phyloP scores from a whole-genome alignment of 2,329 filamentous ascomycete species.

The Fonsecaea monophora region DNA sequence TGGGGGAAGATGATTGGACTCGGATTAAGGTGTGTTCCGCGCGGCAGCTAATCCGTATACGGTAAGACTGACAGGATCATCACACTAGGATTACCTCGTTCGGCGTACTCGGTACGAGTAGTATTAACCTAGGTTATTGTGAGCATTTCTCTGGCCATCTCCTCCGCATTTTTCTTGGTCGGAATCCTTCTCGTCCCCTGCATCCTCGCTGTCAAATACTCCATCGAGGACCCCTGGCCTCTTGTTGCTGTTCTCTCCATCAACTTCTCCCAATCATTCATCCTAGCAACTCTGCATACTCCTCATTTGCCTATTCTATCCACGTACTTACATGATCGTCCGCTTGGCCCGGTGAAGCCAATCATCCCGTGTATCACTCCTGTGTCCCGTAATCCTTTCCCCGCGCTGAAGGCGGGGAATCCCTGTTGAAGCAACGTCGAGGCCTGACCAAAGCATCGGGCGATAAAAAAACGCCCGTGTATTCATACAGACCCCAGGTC shows the following conservation, averaged over 20 bases:
- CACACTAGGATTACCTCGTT: neutral
- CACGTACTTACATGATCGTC: conserved; percentile 7
- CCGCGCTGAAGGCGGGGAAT: conserved; percentile 31
- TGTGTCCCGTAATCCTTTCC: conserved; percentile 17
- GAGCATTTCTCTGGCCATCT: neutral
- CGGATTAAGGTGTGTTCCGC: conserved; percentile 27
- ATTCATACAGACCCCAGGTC: conserved; percentile 12
- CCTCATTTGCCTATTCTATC: conserved; percentile 21
- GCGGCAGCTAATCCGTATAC: conserved; percentile 12
- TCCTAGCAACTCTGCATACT: conserved; percentile 23
- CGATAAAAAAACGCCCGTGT: conserved; percentile 9
- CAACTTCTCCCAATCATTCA: neutral
- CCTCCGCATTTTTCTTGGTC: conserved; percentile 12
- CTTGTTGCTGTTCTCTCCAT: conserved; percentile 2
- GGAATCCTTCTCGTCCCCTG: conserved; percentile 2
- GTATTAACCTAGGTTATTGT: too few relatives aligned
- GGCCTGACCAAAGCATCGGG: conserved; percentile 3
- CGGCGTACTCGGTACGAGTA: too few relatives aligned
- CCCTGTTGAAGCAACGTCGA: conserved; percentile 20
- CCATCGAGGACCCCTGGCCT: conserved; percentile 10
- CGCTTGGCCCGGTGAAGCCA: conserved; percentile 9
- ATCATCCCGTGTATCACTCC: conserved; percentile 14
- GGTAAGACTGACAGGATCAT: neutral
- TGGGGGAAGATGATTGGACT: neutral
- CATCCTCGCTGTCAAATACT: conserved; percentile 21